Base-by-base conservation (phyloP, 106 monocot species). In the Amphibolis antarctica region DNA sequence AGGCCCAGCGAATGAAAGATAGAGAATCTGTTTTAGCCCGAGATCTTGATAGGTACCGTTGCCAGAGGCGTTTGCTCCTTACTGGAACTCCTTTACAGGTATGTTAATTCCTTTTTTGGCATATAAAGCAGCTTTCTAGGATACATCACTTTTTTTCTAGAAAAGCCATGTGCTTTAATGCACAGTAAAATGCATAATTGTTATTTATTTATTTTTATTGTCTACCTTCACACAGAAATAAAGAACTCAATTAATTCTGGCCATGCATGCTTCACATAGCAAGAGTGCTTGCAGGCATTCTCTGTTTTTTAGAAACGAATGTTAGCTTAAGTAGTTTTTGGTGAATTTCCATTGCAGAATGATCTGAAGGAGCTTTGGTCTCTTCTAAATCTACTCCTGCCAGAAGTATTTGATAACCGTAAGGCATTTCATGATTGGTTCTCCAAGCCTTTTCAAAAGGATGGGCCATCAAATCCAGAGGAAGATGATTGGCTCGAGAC, bases 81-180 rank as follows among this genome's bases (percentile, higher is more conserved):
- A 96, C 96, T 42, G 96, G 96, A 23, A 96, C 96, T 22, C 96
- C 96, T 78, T 75, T 96, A 60, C 96, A 96, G 96, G 96, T 96
- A 26, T 74, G 73, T 17, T 7, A 11, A 15, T 63, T 36, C 17
- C 30, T 28, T 58, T 10, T 4, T 59, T 28, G 4, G 15, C 12
- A 3, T 29, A 0, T 31, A 49, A 14, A 49, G 49, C 0, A 49
- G 49, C 17, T 7, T 49, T 49, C n/a, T n/a, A n/a, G n/a, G n/a
- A n/a, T n/a, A n/a, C n/a, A n/a, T n/a, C n/a, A n/a, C n/a, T n/a
- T n/a, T n/a, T n/a, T n/a, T n/a, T n/a, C n/a, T n/a, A n/a, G n/a
- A n/a, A n/a, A n/a, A n/a, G n/a, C n/a, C n/a, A n/a, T n/a, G n/a
- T n/a, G n/a, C n/a, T n/a, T n/a, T n/a, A n/a, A n/a, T n/a, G n/a